A percentile compares a stretch with the other conserved stretches of the same genome.
Evolutionary conservation across 179 eudicot species (phyloP).

Genomic region (Amaranthus tricolor): DNA sequence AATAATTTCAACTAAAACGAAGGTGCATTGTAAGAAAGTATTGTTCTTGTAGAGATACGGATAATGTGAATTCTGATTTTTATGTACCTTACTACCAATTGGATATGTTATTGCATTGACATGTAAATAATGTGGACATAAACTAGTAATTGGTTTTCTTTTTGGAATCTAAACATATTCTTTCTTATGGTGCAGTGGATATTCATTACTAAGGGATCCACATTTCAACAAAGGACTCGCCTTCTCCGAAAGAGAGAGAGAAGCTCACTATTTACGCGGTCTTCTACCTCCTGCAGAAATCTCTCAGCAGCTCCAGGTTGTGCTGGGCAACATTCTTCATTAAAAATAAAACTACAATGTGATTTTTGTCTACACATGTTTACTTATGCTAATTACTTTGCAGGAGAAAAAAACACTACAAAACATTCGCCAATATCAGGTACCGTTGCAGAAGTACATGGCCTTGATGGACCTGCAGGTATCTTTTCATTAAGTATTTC

Average conservation of each 20-base stretch:
- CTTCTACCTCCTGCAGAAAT: slow-evolving; percentile 71
- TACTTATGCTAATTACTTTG: neutral
- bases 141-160: neutral
- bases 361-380: neutral
- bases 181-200: slow-evolving; percentile 51
- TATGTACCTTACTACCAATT: neutral
- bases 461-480: slow-evolving; percentile 96
- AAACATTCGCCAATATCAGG: slow-evolving; percentile 68
- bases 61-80: neutral
- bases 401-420: slow-evolving; percentile 85
- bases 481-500: slow-evolving; percentile 1
- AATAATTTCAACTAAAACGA: neutral
- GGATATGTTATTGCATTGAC: neutral
- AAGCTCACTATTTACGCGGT: slow-evolving; percentile 80
- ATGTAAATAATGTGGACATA: neutral
- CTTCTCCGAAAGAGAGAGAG: slow-evolving; percentile 79
- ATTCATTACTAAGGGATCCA: slow-evolving; percentile 77
- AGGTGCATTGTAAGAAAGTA: too few relatives aligned
- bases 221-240: slow-evolving; percentile 86
- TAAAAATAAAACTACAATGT: neutral
- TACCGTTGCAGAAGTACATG: slow-evolving; percentile 83
- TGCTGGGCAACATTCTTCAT: neutral
- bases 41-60: neutral
- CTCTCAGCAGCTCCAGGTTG: slow-evolving; percentile 80
- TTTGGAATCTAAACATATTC: too few relatives aligned